Evolutionary conservation across 306 rosid genomes (phyloP).

Genomic region (Heteromeles arbutifolia): DNA sequence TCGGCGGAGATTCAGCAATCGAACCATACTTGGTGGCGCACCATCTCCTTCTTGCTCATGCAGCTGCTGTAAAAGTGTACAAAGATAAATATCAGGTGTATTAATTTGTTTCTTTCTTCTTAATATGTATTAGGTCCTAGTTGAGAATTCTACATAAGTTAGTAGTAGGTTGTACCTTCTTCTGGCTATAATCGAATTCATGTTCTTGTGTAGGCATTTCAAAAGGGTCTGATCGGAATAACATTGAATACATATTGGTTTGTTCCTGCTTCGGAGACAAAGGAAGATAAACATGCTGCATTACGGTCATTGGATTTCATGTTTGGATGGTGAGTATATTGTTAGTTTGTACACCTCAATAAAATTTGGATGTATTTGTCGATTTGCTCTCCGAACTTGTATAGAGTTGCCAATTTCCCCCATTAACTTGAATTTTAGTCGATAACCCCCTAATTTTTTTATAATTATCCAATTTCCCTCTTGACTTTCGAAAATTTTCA

Average conservation of each 20-base stretch:
- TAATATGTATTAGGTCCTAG: not conserved
- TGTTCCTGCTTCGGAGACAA: conserved; percentile 28
- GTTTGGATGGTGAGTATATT: conserved; percentile 50
- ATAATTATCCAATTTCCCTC: no score
- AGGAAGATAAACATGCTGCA: conserved; percentile 31
- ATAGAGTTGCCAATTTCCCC: no score
- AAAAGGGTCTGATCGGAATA: conserved; percentile 63
- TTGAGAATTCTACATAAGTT: no score
- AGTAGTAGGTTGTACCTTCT: not conserved
- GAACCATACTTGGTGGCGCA: conserved; percentile 67
- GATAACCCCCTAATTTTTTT: no score
- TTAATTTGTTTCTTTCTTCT: not conserved
- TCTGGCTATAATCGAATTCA: not conserved
- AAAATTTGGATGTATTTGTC: conserved; percentile 16
- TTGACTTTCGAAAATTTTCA: no score
- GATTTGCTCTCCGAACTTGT: no score
- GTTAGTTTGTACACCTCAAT: not conserved
- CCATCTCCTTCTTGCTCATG: conserved; percentile 56
- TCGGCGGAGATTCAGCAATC: conserved; percentile 55
- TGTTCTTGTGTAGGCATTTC: conserved; percentile 31
- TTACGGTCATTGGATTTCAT: conserved; percentile 48
- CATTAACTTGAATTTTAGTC: no score
- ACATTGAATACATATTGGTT: conserved; percentile 39
- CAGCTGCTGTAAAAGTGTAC: conserved; percentile 45
- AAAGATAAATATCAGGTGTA: conserved; percentile 49